Percentiles rank a stretch among this genome's conserved stretches.
Conservation (phyloP, 495 filamentous ascomycete species). For the Sphaerosporella brunnea region DNA sequence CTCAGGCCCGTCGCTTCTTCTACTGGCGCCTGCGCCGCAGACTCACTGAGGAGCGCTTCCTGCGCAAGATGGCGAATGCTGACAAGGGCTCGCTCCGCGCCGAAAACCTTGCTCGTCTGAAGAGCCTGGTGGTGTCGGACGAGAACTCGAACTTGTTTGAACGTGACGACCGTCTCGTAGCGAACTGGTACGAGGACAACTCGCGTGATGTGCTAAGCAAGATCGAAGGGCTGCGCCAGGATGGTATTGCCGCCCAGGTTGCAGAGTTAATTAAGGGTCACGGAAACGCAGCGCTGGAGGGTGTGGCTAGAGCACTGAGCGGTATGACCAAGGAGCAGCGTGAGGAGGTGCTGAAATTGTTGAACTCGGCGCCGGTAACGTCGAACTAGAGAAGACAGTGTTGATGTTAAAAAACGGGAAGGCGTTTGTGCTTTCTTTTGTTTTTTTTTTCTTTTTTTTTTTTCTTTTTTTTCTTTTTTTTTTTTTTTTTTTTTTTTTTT, state of each 20-base stretch:
- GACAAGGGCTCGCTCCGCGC: slow-evolving; percentile 29
- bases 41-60: slow-evolving; percentile 87
- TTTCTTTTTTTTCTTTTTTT: slow-evolving; percentile 14
- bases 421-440: neutral
- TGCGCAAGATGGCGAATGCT: slow-evolving; percentile 63
- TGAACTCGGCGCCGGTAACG: no score
- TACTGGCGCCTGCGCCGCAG: slow-evolving; percentile 98
- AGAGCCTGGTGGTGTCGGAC: slow-evolving; percentile 21
- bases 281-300: slow-evolving; percentile 64
- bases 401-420: neutral
- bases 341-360: no score
- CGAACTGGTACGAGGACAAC: slow-evolving; percentile 96
- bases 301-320: slow-evolving; percentile 64
- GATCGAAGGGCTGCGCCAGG: slow-evolving; percentile 60
- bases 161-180: slow-evolving; percentile 60
- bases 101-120: slow-evolving; percentile 26
- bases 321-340: neutral
- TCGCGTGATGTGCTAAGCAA: slow-evolving; percentile 58
- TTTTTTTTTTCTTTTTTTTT: slow-evolving; percentile 11
- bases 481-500: no score
- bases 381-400: neutral
- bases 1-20: slow-evolving; percentile 90
- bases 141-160: slow-evolving; percentile 36
- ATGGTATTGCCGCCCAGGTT: slow-evolving; percentile 61
- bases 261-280: slow-evolving; percentile 55